Base-by-base conservation (phyloP, 1,139 yeast species). In the Torulaspora globosa region DNA sequence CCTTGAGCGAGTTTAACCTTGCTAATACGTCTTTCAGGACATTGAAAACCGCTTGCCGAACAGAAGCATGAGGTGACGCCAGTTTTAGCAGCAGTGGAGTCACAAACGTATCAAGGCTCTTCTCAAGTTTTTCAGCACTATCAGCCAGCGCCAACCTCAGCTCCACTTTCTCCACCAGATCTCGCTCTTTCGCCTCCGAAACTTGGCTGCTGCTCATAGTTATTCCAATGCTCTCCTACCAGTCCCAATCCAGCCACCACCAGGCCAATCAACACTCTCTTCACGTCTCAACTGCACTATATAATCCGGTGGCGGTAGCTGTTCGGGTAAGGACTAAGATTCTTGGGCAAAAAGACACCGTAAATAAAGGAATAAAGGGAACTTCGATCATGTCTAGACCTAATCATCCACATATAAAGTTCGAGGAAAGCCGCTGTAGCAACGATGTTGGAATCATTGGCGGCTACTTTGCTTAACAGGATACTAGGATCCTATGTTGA, bases 1-100 rank as follows among this genome's bases (percentile, higher is more conserved):
- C 58, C 41, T 73, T 62, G n/a, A 82, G 72, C 1, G 88, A 76
- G 41, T 78, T 75, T 43, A 87, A 70, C 48, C 96, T 72, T 1
- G 88, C 81, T 44, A 84, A 73, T 15, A 87, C 59, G 59, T 84
- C 82, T 52, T 81, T 82, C 40, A 87, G 72, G 21, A 83, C 76
- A 51, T 80, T 79, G 36, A 83, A 73, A 2, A 90, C 82, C 41
- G 84, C 82, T 36, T 75, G 71, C 48, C 94, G 72, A 1, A 85
- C 95, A n/a, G 76, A 69, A 1, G 72, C 70, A 63, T 85, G 77
- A 2, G 82, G 78, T 31, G 97, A 88, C 3, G 84, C 78, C 48
- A 90, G 73, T 61, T 92, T 92, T 50, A 90, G 70, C 31, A 92
- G 67, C 32, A 90, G 64, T 1, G 98, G 97, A 2, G 89, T 74